phyloP scores from a whole-genome alignment of 75 land plant species.

The Cunninghamia lanceolata region DNA sequence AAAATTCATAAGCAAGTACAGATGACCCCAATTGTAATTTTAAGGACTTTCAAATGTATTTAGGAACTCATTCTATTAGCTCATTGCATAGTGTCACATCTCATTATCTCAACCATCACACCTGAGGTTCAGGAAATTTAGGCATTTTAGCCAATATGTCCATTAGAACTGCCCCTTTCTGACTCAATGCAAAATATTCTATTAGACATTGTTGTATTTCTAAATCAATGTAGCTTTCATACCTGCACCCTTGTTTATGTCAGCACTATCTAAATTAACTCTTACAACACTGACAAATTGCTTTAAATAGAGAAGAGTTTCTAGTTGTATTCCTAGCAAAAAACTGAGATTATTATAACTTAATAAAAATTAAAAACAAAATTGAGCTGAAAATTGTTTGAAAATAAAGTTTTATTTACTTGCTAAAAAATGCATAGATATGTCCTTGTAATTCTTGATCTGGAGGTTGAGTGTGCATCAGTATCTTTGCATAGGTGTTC shows the following conservation, averaged over 20 bases:
- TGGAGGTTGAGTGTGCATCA: too few species aligned
- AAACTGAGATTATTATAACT: background rate
- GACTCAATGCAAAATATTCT: too few species aligned
- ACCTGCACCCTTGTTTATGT: too few species aligned
- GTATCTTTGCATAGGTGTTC: too few species aligned
- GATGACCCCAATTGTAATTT: background rate
- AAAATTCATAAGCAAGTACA: background rate
- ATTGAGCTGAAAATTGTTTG: background rate
- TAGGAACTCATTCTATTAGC: too few species aligned
- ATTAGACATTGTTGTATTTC: too few species aligned
- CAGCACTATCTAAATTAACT: too few species aligned
- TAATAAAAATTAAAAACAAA: background rate
- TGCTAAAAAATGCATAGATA: slow-evolving; percentile 74
- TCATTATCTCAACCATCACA: slow-evolving; percentile 27
- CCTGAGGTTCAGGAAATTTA: slow-evolving; percentile 97
- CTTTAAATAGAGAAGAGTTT: too few species aligned
- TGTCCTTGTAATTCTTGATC: slow-evolving; percentile 83
- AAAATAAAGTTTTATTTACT: slow-evolving; percentile 34
- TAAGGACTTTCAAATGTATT: background rate
- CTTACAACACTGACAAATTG: too few species aligned
- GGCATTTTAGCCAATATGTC: slow-evolving; percentile 99
- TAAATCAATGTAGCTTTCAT: too few species aligned
- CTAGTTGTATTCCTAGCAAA: background rate
- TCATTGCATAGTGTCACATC: too few species aligned
- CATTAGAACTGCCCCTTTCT: slow-evolving; percentile 59